Evolutionary conservation across 2,329 filamentous ascomycete genomes (phyloP).

Genomic region (Calonectria pauciramosa): DNA sequence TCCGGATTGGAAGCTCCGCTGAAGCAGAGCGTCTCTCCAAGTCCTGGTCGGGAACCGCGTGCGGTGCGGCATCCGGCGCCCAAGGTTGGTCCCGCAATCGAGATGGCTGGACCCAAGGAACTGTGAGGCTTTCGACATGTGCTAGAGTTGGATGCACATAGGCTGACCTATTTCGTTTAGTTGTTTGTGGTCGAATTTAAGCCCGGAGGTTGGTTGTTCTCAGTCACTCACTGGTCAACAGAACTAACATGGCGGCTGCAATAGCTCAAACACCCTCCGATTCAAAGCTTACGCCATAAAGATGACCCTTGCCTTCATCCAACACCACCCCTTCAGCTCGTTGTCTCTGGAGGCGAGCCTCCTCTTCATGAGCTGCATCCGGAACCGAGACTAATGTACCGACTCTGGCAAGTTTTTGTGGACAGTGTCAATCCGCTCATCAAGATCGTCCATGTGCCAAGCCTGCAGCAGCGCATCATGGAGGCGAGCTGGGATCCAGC

Average conservation of each 20-base stretch:
- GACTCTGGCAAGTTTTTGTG: constrained; percentile 50
- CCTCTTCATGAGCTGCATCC: constrained; percentile 40
- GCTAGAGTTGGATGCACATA: no score
- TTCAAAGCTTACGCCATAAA: constrained; percentile 33
- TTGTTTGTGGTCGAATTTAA: constrained; percentile 39
- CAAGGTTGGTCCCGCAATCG: neutral
- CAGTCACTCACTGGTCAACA: fast-evolving
- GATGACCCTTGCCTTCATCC: constrained; percentile 38
- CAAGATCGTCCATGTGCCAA: constrained; percentile 51
- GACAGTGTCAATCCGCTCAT: constrained; percentile 50
- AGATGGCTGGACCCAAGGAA: neutral
- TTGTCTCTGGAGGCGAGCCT: neutral
- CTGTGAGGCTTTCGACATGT: neutral
- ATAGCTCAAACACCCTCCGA: constrained; percentile 43
- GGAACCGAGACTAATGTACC: constrained; percentile 47
- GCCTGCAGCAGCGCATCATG: constrained; percentile 47
- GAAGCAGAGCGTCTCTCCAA: neutral
- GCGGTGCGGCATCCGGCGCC: neutral
- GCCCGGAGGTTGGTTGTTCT: constrained; percentile 28
- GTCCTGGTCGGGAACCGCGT: neutral
- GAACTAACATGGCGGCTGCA: neutral
- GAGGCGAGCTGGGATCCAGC: constrained; percentile 46
- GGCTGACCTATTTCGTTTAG: neutral
- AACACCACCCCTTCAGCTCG: constrained; percentile 19
- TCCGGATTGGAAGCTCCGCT: constrained; percentile 27